Percentiles rank a stretch among this genome's conserved stretches.
phyloP scores from a whole-genome alignment of 257 asterid genomes.

The Jasminum sambac region DNA sequence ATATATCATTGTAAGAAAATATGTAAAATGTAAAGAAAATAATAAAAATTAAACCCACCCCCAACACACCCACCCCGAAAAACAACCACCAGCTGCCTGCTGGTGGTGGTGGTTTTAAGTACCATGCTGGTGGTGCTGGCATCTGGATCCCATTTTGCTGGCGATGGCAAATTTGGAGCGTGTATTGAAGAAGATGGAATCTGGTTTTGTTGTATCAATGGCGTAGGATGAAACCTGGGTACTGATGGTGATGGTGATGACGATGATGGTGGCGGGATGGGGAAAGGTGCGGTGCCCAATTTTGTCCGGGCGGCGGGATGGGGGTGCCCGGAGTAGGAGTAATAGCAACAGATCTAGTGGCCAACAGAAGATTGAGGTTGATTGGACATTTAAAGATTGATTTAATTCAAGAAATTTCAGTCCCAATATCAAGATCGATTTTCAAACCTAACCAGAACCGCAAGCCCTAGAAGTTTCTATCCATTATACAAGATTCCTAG shows the following conservation, averaged over 20 bases:
- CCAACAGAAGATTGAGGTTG: slow-evolving; percentile 52
- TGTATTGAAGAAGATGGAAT: slow-evolving; percentile 62
- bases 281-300: slow-evolving; percentile 46
- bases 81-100: too few relatives aligned
- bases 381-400: slow-evolving; percentile 46
- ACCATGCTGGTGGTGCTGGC: too few relatives aligned
- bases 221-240: slow-evolving; percentile 61
- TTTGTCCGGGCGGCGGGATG: slow-evolving; percentile 24
- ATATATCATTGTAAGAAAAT: too few relatives aligned
- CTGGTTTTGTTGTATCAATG: slow-evolving; percentile 59
- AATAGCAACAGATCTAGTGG: slow-evolving; percentile 37
- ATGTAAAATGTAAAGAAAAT: too few relatives aligned
- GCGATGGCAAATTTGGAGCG: slow-evolving; percentile 67
- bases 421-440: slow-evolving; percentile 1
- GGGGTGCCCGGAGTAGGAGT: slow-evolving; percentile 30
- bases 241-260: slow-evolving; percentile 41
- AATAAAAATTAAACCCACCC: too few relatives aligned
- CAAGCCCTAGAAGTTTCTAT: not conserved
- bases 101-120: too few relatives aligned
- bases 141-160: slow-evolving; percentile 60
- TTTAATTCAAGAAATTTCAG: slow-evolving; percentile 2
- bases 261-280: slow-evolving; percentile 29
- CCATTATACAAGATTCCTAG: not conserved
- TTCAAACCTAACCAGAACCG: not conserved
- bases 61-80: too few relatives aligned